Base-by-base conservation (phyloP, 495 filamentous ascomycete genomes). In the Saxophila tyrrhenica region DNA sequence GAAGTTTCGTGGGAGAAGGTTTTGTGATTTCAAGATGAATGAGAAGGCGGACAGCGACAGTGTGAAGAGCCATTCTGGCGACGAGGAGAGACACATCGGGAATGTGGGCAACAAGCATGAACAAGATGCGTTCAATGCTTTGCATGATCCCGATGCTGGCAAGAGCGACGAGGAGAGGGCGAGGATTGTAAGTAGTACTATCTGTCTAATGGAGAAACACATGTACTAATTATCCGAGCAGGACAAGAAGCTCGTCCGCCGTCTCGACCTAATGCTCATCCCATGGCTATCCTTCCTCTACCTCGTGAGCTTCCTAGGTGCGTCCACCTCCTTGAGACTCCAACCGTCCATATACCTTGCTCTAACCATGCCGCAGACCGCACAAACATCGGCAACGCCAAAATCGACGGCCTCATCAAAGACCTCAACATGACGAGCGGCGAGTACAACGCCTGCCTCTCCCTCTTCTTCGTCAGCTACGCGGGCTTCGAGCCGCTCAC, bases 401-500 rank as follows among this genome's bases (percentile, higher is more conserved):
- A 70, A 59, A 61, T 81, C 19, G 75, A 75, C 52, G 78, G 77
- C 29, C 69, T 81, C 17, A 61, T 67, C 41, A 60, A 66, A 9
- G 65, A 67, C 39, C 62, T 70, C 21, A 22, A 56, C 17, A 54
- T 69, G 32, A 62, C 43, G 13, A 56, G 56, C 42, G 54, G 58
- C 23, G 60, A 66, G 49, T 70, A 68, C 59, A 65, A 66, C 49
- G 44, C 45, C 13, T 56, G 62, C 15, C 60, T 68, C 20, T 62
- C 65, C 0, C 41, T 62, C 51, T 69, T 67, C 56, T 97, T 96
- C 73, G 78, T 94, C 24, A 94, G 87, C 21, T 97, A 97, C 68
- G 76, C 87, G 32, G 69, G 89, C 39, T 87, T 89, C 56, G 90
- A 95, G 73, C 89, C 90, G 0, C 56, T 90, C 38, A 94, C 89